phyloP scores from a whole-genome alignment of 768 basidiomycete genomes.

The Tylopilus plumbeoviolaceoides region DNA sequence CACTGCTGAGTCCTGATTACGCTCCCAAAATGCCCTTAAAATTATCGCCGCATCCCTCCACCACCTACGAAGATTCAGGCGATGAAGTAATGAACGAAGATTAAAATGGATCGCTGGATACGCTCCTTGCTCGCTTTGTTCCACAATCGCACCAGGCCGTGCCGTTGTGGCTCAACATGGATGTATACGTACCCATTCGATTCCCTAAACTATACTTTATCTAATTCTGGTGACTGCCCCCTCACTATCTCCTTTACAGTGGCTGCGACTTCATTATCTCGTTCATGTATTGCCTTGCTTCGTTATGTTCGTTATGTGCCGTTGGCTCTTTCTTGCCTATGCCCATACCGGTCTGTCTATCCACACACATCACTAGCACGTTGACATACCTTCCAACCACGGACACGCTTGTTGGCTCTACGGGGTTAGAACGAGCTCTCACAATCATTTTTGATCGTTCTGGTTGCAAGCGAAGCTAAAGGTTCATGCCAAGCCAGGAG shows the following conservation, averaged over 20 bases:
- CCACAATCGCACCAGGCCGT: conserved; percentile 17
- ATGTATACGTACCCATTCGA: background rate
- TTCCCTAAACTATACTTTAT: conserved; percentile 12
- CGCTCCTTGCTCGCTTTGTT: background rate
- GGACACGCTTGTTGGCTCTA: too few species aligned
- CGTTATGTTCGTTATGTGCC: background rate
- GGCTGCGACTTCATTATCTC: background rate
- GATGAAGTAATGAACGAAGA: conserved; percentile 23
- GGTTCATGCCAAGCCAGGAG: too few species aligned
- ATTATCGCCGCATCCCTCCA: conserved; percentile 4
- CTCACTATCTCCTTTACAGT: background rate
- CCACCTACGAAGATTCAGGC: conserved; percentile 1
- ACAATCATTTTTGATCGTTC: too few species aligned
- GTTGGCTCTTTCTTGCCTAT: background rate
- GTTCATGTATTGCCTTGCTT: background rate
- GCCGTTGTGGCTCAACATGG: background rate
- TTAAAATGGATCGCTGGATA: conserved; percentile 15
- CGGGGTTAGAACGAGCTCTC: too few species aligned
- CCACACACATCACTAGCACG: background rate
- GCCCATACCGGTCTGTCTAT: background rate
- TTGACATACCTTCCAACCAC: too few species aligned
- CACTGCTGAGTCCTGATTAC: conserved; percentile 9
- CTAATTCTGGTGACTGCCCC: conserved; percentile 15
- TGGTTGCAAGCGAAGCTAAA: background rate
- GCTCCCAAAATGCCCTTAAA: conserved; percentile 10